Base-by-base conservation (phyloP, 2,329 filamentous ascomycete species). In the Microdochium nivale region DNA sequence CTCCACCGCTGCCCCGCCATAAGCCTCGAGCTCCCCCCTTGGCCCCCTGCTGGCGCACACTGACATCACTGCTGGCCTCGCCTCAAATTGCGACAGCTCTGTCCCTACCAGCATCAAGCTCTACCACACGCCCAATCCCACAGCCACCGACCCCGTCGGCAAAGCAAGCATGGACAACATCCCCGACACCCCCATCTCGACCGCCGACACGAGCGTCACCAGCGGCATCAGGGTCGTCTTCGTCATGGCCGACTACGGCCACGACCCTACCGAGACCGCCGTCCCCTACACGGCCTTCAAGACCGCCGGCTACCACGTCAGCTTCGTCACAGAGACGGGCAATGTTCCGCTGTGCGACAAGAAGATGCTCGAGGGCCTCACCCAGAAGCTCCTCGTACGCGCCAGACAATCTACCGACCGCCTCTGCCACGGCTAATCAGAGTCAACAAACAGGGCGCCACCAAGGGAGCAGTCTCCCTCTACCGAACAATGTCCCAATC, bases 181-280 rank as follows among this genome's bases (percentile, higher is more conserved):
- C 40, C 40, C 40, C 40, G 40, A 44, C 40, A 44, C 40, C 40
- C 40, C 40, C 10, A 54, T 56, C 10, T 52, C 57, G 10, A 51
- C 52, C 24, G 30, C 53, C n/a, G 52, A 54, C 1, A 56, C 63
- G 2, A 75, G 72, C 55, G 70, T 70, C 24, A 58, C 10, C 40
- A 19, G 14, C n/a, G 40, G 40, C 40, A 24, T 44, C 19, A 44
- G 23, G 40, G 19, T 13, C 40, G 40, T 77, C 37, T 70, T 79
- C 44, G 57, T 77, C 50, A 78, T 79, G 75, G 70, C 76, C 43
- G 76, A 80, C 57, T 78, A 79, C 54, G 76, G 76, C 44, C 74
- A 79, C 57, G 77, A 80, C 56, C 77, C 77, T 2, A 79, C 76
- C 79, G 76, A 80, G 60, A 77, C 75, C 9, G 71, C 75, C 1